Conservation (phyloP, 768 basidiomycete genomes). For the Tylopilus plumbeoviolaceoides region DNA sequence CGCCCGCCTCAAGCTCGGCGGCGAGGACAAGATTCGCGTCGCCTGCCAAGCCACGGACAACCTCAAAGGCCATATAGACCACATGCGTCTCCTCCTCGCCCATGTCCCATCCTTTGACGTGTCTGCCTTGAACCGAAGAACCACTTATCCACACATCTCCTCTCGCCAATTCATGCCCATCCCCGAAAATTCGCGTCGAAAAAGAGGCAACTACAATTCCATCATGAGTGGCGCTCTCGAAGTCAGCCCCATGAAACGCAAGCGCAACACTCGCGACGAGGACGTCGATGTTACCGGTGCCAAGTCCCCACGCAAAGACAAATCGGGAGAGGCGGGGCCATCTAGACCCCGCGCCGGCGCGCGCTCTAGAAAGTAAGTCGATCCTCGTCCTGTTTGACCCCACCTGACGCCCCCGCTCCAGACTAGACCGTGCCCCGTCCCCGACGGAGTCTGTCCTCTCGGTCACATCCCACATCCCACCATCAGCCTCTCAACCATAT, state of each 20-base stretch:
- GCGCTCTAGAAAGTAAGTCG: constrained; percentile 58
- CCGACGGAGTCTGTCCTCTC: constrained; percentile 74
- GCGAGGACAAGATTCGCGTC: constrained; percentile 97
- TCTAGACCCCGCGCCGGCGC: constrained; percentile 49
- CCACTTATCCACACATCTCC: constrained; percentile 74
- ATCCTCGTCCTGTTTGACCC: neutral
- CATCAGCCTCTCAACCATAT: constrained; percentile 30
- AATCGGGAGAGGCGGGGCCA: constrained; percentile 38
- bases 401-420: constrained; percentile 24
- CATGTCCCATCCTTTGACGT: constrained; percentile 62
- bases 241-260: constrained; percentile 62
- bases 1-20: constrained; percentile 82
- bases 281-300: constrained; percentile 49
- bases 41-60: constrained; percentile 89
- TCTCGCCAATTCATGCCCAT: constrained; percentile 66
- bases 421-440: constrained; percentile 61
- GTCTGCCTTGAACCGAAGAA: constrained; percentile 53
- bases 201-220: constrained; percentile 53
- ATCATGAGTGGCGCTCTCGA: constrained; percentile 50
- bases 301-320: constrained; percentile 65
- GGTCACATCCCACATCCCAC: constrained; percentile 59
- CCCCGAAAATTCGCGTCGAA: constrained; percentile 61
- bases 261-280: constrained; percentile 57
- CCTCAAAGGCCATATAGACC: constrained; percentile 60
- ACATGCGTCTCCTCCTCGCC: constrained; percentile 60